These are phyloP conservation scores for Beauveria scarabaeidicola DNA, from an alignment of 2,329 filamentous ascomycete species.

Conservation along the genomic window DNA sequence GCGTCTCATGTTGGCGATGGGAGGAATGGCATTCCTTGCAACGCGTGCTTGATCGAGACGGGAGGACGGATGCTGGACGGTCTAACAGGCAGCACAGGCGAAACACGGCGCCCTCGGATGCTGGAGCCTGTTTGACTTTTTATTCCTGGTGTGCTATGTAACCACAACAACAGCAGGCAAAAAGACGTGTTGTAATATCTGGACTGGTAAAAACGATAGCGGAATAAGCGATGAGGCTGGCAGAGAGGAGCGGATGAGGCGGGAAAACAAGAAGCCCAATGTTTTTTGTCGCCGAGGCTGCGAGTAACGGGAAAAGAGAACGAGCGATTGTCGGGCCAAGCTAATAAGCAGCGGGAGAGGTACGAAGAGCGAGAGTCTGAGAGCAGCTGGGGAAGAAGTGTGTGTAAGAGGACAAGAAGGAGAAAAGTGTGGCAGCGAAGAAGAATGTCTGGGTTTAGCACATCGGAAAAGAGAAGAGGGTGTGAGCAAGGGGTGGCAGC, in stretches of 20 bases:
- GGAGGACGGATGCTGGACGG: not conserved
- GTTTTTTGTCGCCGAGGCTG: not conserved
- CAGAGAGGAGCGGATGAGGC: not conserved
- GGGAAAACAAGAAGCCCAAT: not conserved
- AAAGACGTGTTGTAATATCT: not conserved
- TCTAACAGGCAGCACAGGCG: slow-evolving; percentile 1
- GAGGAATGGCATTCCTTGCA: slow-evolving; percentile 6
- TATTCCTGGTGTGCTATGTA: not conserved
- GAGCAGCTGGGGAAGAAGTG: not conserved
- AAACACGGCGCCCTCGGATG: slow-evolving; percentile 1
- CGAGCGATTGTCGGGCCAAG: slow-evolving; percentile 9
- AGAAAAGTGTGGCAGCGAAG: slow-evolving; percentile 9
- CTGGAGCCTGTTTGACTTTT: not conserved
- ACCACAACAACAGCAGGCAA: not conserved
- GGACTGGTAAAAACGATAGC: not conserved
- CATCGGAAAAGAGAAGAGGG: not conserved
- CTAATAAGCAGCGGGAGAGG: slow-evolving; percentile 1
- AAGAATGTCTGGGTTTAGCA: slow-evolving; percentile 7
- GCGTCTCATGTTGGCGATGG: slow-evolving; percentile 11
- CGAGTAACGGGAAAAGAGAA: not conserved
- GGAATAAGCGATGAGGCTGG: not conserved
- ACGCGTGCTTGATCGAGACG: slow-evolving; percentile 6
- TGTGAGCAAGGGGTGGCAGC: not conserved
- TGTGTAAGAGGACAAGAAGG: slow-evolving; percentile 8
- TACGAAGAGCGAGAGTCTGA: slow-evolving; percentile 1